These are phyloP conservation scores for Aspergillus uvarum DNA, from an alignment of 2,329 filamentous ascomycete species.

Conservation along the genomic window DNA sequence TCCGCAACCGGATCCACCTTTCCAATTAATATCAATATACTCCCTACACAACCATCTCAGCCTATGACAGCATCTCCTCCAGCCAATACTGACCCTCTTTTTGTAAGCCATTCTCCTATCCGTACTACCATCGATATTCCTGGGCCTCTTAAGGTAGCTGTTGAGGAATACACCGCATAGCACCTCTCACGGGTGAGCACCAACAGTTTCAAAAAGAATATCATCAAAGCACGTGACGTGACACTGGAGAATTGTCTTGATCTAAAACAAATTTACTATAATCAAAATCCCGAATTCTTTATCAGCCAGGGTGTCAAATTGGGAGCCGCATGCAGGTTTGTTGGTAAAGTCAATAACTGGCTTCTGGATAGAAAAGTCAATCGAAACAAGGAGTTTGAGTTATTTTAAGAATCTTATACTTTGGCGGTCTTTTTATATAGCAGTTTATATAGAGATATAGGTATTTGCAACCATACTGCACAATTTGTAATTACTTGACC, in stretches of 20 bases:
- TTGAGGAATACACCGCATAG: conserved; percentile 19
- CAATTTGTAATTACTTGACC: too few relatives aligned
- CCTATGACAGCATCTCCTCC: neutral
- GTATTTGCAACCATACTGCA: too few relatives aligned
- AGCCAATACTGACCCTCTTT: too few relatives aligned
- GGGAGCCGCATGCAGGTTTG: conserved; percentile 14
- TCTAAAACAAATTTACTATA: conserved; percentile 15
- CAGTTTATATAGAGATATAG: too few relatives aligned
- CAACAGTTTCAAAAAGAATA: conserved; percentile 14
- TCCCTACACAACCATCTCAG: conserved; percentile 19
- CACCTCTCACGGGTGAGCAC: conserved; percentile 16
- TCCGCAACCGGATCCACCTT: conserved; percentile 15
- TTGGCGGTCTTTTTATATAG: neutral
- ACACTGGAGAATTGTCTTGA: conserved; percentile 16
- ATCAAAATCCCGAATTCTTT: conserved; percentile 17
- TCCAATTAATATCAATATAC: conserved; percentile 34
- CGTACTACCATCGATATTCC: conserved; percentile 7
- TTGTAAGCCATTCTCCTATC: too few relatives aligned
- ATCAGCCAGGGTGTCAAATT: conserved; percentile 18
- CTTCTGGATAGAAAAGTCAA: conserved; percentile 1
- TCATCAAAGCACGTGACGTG: conserved; percentile 19
- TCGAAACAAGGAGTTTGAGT: too few relatives aligned
- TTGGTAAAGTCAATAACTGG: conserved; percentile 9
- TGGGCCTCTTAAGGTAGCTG: conserved; percentile 13
- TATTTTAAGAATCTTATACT: neutral